phyloP scores from a whole-genome alignment of 345 rosid species.

The Cardiospermum halicacabum region DNA sequence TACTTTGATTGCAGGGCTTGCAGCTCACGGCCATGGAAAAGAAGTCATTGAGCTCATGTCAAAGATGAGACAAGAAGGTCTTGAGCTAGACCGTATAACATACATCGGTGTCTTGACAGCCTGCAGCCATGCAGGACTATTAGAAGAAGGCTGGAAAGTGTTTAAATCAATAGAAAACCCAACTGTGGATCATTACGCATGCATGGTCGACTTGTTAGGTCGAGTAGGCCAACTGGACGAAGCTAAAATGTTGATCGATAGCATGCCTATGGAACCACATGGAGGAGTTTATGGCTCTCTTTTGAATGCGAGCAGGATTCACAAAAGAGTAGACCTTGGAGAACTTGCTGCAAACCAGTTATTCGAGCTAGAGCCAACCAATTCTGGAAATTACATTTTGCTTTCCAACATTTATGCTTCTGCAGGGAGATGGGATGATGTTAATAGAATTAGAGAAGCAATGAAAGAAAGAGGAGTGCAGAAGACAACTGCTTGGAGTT shows the following conservation, averaged over 20 bases:
- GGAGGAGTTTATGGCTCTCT: conserved; percentile 36
- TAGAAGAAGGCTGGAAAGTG: conserved; percentile 26
- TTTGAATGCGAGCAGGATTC: conserved; percentile 26
- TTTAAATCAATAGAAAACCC: conserved; percentile 24
- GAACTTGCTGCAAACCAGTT: conserved; percentile 32
- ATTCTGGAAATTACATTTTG: conserved; percentile 29
- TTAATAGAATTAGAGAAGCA: conserved; percentile 16
- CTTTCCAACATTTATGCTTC: conserved; percentile 32
- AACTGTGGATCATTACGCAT: conserved; percentile 25
- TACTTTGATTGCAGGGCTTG: conserved; percentile 37
- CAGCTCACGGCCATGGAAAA: conserved; percentile 34
- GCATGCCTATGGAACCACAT: conserved; percentile 30
- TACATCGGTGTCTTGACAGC: conserved; percentile 34
- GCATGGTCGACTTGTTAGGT: conserved; percentile 31
- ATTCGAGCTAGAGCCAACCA: conserved; percentile 29
- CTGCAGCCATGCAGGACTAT: conserved; percentile 45
- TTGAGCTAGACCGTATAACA: conserved; percentile 34
- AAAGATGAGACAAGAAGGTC: conserved; percentile 28
- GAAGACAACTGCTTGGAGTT: conserved; percentile 34
- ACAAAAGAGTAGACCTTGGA: conserved; percentile 23
- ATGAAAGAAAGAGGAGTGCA: conserved; percentile 24
- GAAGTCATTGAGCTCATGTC: conserved; percentile 25
- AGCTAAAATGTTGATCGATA: conserved; percentile 27
- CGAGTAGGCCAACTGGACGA: conserved; percentile 29
- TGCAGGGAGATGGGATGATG: conserved; percentile 27